A percentile compares a stretch with the other conserved stretches of the same genome.
phyloP scores from a whole-genome alignment of 306 rosid species.

The Pyrus betulifolia region DNA sequence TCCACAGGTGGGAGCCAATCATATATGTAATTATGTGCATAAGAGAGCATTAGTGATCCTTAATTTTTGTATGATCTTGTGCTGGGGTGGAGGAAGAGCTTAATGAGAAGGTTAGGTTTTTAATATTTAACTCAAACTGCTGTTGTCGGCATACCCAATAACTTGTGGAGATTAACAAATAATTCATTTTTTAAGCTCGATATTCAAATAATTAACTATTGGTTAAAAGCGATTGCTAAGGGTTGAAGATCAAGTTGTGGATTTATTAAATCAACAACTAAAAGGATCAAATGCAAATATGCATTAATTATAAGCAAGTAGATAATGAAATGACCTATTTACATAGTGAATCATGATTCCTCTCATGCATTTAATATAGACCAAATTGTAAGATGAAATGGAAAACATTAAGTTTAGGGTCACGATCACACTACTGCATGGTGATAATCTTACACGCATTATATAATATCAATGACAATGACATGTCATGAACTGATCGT shows the following conservation, averaged over 20 bases:
- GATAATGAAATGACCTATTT: not conserved
- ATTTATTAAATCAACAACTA: not conserved
- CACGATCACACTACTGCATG: not conserved
- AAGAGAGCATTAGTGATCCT: not conserved
- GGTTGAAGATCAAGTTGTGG: not conserved
- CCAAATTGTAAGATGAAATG: not conserved
- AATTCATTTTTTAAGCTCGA: not conserved
- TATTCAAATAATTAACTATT: not conserved
- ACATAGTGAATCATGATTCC: not conserved
- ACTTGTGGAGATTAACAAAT: not conserved
- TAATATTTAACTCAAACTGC: not conserved
- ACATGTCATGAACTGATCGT: not conserved
- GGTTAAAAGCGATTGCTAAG: not conserved
- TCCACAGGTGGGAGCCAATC: not conserved
- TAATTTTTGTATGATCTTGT: not conserved
- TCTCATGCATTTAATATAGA: not conserved
- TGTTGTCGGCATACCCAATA: not conserved
- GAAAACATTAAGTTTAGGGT: not conserved
- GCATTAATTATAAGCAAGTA: not conserved
- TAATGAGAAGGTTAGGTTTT: not conserved
- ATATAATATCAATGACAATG: not conserved
- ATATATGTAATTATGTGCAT: not conserved
- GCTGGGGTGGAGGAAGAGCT: not conserved
- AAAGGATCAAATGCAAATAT: not conserved
- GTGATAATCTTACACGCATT: not conserved